Evolutionary conservation across 2,329 filamentous ascomycete species (phyloP).

Genomic region (Drechslerella coelobrocha): DNA sequence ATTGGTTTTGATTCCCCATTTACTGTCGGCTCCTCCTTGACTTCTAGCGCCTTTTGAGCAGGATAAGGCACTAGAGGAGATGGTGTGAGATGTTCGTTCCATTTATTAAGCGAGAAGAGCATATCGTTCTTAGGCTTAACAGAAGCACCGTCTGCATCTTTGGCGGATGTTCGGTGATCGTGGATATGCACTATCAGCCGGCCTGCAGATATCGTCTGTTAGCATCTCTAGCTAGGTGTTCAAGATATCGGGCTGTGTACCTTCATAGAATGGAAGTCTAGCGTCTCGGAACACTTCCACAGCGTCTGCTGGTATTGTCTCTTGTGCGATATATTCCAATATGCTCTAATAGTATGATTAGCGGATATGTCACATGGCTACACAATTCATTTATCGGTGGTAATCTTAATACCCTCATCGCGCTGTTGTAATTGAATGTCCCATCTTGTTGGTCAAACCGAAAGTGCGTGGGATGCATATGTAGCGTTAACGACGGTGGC

Average conservation of each 20-base stretch:
- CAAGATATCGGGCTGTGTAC: slow-evolving; percentile 58
- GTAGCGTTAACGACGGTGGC: slow-evolving; percentile 82
- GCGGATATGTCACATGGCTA: not conserved
- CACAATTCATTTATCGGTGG: not conserved
- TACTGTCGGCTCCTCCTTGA: slow-evolving; percentile 39
- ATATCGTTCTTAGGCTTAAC: slow-evolving; percentile 68
- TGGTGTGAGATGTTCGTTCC: slow-evolving; percentile 86
- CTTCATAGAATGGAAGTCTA: slow-evolving; percentile 86
- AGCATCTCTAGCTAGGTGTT: slow-evolving; percentile 12
- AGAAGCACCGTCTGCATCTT: slow-evolving; percentile 66
- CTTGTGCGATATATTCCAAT: slow-evolving; percentile 75
- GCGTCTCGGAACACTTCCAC: slow-evolving; percentile 75
- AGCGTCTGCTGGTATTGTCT: slow-evolving; percentile 88
- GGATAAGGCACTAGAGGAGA: slow-evolving; percentile 83
- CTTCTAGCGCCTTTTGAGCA: slow-evolving; percentile 58
- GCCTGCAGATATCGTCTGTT: slow-evolving; percentile 57
- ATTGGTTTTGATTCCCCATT: slow-evolving; percentile 52
- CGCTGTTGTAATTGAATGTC: slow-evolving; percentile 88
- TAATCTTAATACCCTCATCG: slow-evolving; percentile 69
- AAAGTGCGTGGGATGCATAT: slow-evolving; percentile 84
- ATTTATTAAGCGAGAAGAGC: slow-evolving; percentile 88
- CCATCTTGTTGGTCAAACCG: slow-evolving; percentile 93
- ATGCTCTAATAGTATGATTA: slow-evolving; percentile 58
- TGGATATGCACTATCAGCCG: slow-evolving; percentile 95
- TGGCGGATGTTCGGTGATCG: slow-evolving; percentile 76